A percentile compares a stretch with the other conserved stretches of the same genome.
phyloP scores from a whole-genome alignment of 352 stramenopile species.

The Phytopythium chamaehyphon region DNA sequence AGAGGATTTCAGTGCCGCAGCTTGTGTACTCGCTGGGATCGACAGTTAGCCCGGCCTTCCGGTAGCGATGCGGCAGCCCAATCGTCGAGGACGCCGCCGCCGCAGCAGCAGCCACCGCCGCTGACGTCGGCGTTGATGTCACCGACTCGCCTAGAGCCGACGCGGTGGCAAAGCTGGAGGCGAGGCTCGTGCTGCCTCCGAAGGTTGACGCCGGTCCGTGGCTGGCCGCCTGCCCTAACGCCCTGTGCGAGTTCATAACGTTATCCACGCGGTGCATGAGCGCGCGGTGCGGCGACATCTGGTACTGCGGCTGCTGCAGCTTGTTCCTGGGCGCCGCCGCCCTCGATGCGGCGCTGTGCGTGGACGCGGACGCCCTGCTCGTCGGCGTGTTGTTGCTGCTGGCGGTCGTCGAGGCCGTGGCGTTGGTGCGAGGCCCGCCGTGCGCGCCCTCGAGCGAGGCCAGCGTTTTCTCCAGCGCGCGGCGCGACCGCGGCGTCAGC shows the following conservation, averaged over 20 bases:
- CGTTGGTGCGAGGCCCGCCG: slow-evolving; percentile 12
- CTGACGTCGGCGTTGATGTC: slow-evolving; percentile 14
- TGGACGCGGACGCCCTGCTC: slow-evolving; percentile 12
- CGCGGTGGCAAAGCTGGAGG: slow-evolving; percentile 10
- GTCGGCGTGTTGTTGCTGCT: slow-evolving; percentile 23
- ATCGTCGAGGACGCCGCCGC: not conserved
- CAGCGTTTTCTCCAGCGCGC: slow-evolving; percentile 43
- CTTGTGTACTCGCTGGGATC: slow-evolving; percentile 49
- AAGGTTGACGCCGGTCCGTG: slow-evolving; percentile 2
- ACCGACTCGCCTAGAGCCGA: slow-evolving; percentile 8
- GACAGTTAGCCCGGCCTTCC: slow-evolving; percentile 19
- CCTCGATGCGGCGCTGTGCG: slow-evolving; percentile 16
- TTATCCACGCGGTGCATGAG: slow-evolving; percentile 63
- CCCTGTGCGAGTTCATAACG: slow-evolving; percentile 23
- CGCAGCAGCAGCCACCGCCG: not conserved
- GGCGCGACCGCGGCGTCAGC: slow-evolving; percentile 41
- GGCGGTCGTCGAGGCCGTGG: slow-evolving; percentile 22
- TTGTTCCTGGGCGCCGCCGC: slow-evolving; percentile 3
- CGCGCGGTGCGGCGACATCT: slow-evolving; percentile 58
- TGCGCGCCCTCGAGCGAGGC: slow-evolving; percentile 18
- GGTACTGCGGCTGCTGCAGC: slow-evolving; percentile 9
- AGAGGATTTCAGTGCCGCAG: slow-evolving; percentile 70
- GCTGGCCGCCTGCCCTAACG: not conserved
- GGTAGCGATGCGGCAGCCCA: slow-evolving; percentile 2
- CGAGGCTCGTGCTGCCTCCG: slow-evolving; percentile 5